Conservation (phyloP, 192 early-diverging fungal genomes). For the Irineochytrium annulatum region DNA sequence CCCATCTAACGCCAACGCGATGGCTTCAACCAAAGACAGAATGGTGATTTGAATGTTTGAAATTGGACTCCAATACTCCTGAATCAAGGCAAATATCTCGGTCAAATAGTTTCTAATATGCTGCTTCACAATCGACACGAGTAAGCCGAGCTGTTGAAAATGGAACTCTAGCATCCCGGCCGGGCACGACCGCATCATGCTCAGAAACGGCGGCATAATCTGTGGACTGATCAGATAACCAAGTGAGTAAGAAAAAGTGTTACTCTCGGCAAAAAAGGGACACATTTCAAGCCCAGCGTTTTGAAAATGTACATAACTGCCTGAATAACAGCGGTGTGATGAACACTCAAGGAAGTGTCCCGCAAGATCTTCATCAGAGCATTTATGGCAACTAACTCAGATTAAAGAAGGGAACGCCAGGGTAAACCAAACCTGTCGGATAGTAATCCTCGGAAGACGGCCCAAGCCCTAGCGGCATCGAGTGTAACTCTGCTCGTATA, state of each 20-base stretch:
- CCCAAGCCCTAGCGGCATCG: slow-evolving; percentile 54
- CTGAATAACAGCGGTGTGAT: slow-evolving; percentile 82
- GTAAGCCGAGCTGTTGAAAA: slow-evolving; percentile 78
- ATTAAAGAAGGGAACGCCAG: slow-evolving; percentile 81
- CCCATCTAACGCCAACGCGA: slow-evolving; percentile 78
- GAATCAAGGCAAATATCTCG: slow-evolving; percentile 75
- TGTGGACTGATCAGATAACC: slow-evolving; percentile 12
- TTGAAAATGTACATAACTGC: slow-evolving; percentile 94
- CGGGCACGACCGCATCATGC: slow-evolving; percentile 81
- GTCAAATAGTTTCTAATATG: slow-evolving; percentile 84
- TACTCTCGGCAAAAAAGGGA: slow-evolving; percentile 83
- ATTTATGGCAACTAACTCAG: slow-evolving; percentile 79
- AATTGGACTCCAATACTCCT: slow-evolving; percentile 67
- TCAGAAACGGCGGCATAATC: slow-evolving; percentile 86
- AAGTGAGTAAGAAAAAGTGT: background rate
- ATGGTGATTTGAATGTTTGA: slow-evolving; percentile 78
- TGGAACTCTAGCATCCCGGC: slow-evolving; percentile 79
- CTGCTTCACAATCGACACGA: slow-evolving; percentile 81
- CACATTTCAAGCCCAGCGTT: slow-evolving; percentile 78
- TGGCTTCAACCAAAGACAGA: slow-evolving; percentile 78
- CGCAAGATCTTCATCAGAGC: slow-evolving; percentile 83
- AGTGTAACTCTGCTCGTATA: slow-evolving; percentile 24
- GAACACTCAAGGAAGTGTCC: slow-evolving; percentile 72
- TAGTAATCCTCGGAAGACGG: slow-evolving; percentile 89
- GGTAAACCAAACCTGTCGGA: slow-evolving; percentile 62